Evolutionary conservation across 2,329 filamentous ascomycete species (phyloP).

Genomic region (Diaporthe caulivora): DNA sequence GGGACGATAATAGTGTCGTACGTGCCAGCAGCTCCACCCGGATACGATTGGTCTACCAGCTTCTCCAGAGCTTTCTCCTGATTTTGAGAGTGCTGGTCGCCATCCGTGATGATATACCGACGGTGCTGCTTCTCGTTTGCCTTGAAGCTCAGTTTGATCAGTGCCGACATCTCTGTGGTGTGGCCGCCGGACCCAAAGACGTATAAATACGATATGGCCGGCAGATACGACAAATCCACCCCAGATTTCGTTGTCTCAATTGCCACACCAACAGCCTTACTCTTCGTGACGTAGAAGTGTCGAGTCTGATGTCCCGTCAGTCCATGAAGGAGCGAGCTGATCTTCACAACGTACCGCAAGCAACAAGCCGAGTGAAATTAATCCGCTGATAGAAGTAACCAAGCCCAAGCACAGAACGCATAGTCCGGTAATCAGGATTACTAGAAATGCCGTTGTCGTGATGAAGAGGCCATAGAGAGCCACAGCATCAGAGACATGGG

Average conservation of each 20-base stretch:
- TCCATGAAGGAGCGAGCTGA: not conserved
- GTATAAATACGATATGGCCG: conserved; percentile 73
- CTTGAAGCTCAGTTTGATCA: conserved; percentile 74
- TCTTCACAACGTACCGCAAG: not conserved
- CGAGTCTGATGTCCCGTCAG: conserved; percentile 7
- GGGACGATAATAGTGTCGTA: conserved; percentile 78
- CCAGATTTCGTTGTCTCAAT: conserved; percentile 29
- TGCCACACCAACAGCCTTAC: conserved; percentile 30
- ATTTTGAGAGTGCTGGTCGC: conserved; percentile 78
- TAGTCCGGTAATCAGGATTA: not conserved
- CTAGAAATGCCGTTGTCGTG: not conserved
- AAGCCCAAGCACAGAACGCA: conserved; percentile 17
- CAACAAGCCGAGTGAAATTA: conserved; percentile 9
- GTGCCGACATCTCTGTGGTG: conserved; percentile 92
- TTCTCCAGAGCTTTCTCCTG: conserved; percentile 75
- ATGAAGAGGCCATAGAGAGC: conserved; percentile 23
- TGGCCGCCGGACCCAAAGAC: conserved; percentile 95
- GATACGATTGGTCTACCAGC: conserved; percentile 51
- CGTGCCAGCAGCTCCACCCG: conserved; percentile 55
- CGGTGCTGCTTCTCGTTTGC: conserved; percentile 70
- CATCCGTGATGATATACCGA: conserved; percentile 84
- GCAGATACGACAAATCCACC: conserved; percentile 40
- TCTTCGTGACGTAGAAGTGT: conserved; percentile 10
- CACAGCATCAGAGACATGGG: conserved; percentile 4
- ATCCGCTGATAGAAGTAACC: not conserved